Evolutionary conservation across 2,329 filamentous ascomycete genomes (phyloP).

Genomic region (Diaporthe amygdali): DNA sequence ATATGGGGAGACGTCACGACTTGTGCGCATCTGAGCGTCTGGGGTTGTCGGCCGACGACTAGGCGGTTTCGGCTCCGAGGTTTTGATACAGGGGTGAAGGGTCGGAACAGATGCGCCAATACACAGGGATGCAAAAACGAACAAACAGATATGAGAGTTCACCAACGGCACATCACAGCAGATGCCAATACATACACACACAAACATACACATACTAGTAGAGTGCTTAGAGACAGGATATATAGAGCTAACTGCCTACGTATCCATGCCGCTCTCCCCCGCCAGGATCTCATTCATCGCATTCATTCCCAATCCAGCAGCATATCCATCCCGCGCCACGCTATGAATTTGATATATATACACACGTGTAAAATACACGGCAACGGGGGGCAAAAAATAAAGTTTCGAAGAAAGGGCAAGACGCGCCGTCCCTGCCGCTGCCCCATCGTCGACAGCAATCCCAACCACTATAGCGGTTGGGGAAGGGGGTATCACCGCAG

Average conservation of each 20-base stretch:
- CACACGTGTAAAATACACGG: not conserved
- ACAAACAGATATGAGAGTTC: not conserved
- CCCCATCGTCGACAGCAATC: not conserved
- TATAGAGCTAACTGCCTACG: not conserved
- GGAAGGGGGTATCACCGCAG: constrained; percentile 4
- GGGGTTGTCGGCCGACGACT: not conserved
- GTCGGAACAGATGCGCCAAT: too few species aligned
- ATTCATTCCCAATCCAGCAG: not conserved
- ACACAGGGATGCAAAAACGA: too few species aligned
- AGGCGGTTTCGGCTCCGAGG: constrained; percentile 11
- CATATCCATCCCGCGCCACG: not conserved
- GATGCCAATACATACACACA: not conserved
- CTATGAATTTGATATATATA: not conserved
- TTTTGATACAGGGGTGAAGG: not conserved
- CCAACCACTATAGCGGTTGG: not conserved
- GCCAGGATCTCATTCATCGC: not conserved
- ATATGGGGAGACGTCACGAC: not conserved
- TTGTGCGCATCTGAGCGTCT: constrained; percentile 14
- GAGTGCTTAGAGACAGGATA: too few species aligned
- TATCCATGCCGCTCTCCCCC: too few species aligned
- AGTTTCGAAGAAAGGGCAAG: not conserved
- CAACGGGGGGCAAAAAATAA: too few species aligned
- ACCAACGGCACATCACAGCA: not conserved
- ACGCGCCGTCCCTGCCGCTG: not conserved
- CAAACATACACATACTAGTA: not conserved